Evolutionary conservation across 306 rosid genomes (phyloP).

Genomic region (Erythrophleum fordii): DNA sequence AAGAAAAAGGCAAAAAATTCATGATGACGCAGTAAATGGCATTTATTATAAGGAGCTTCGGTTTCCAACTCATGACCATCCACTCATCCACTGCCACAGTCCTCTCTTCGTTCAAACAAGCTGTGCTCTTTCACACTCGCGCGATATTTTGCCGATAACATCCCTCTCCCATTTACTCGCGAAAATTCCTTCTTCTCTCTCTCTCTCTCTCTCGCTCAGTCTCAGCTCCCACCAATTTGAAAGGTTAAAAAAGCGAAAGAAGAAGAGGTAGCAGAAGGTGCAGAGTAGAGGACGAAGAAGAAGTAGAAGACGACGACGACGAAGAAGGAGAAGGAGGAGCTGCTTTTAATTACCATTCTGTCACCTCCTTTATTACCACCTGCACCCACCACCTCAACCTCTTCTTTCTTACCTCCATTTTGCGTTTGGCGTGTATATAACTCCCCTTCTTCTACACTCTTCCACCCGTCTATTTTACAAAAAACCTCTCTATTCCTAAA

Average conservation of each 20-base stretch:
- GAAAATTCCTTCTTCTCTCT: background rate
- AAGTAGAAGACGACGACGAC: background rate
- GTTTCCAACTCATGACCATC: constrained; percentile 36
- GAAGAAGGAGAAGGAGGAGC: background rate
- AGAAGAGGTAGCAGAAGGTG: background rate
- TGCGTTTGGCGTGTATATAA: background rate
- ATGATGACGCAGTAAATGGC: constrained; percentile 42
- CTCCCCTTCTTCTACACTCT: background rate
- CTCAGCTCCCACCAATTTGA: constrained; percentile 11
- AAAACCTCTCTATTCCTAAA: background rate
- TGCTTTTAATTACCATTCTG: constrained; percentile 11
- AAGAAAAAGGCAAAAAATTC: background rate
- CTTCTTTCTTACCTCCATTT: background rate
- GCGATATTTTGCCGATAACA: constrained; percentile 9
- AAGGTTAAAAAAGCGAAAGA: background rate
- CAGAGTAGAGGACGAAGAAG: background rate
- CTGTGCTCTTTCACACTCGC: background rate
- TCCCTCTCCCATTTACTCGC: background rate
- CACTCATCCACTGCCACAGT: constrained; percentile 45
- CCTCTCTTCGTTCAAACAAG: background rate
- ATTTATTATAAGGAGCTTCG: constrained; percentile 33
- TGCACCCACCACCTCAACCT: background rate
- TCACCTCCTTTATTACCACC: constrained; percentile 4
- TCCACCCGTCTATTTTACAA: background rate
- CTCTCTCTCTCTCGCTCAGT: background rate